Percentiles rank a stretch among this genome's conserved stretches.
Evolutionary conservation across 345 rosid species (phyloP).

Genomic region (Populus euphratica): DNA sequence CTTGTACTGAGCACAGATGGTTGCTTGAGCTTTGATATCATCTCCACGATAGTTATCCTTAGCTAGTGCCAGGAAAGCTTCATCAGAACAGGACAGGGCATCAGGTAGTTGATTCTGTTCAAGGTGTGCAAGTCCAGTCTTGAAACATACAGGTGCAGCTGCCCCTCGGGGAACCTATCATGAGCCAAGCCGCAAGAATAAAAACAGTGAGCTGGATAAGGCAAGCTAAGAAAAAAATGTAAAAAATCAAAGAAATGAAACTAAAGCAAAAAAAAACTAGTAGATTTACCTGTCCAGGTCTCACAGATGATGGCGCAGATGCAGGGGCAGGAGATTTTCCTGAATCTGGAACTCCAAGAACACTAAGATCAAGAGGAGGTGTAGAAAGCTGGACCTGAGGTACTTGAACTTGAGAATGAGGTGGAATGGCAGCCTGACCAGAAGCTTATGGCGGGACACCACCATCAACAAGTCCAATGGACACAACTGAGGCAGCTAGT

Average conservation of each 20-base stretch:
- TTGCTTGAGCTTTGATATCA: conserved; percentile 94
- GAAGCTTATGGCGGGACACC: conserved; percentile 75
- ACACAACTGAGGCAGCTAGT: conserved; percentile 43
- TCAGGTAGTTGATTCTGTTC: conserved; percentile 98
- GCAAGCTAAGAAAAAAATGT: neutral
- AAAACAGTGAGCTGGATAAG: neutral
- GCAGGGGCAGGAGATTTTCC: conserved; percentile 58
- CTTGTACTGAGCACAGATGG: conserved; percentile 97
- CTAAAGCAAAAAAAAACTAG: neutral
- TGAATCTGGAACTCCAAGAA: conserved; percentile 75
- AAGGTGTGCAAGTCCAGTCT: conserved; percentile 91
- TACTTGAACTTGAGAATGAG: conserved; percentile 44
- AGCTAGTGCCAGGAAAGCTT: conserved; percentile 94
- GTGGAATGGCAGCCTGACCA: conserved; percentile 33
- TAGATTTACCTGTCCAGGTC: conserved; percentile 83
- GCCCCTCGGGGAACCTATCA: conserved; percentile 94
- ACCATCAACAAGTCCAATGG: conserved; percentile 79
- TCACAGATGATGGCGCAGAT: conserved; percentile 63
- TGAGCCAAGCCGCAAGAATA: neutral
- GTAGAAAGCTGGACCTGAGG: conserved; percentile 48
- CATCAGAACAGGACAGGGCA: conserved; percentile 92
- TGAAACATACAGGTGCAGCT: conserved; percentile 84
- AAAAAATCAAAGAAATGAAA: neutral
- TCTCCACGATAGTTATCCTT: conserved; percentile 96
- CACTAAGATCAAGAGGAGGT: conserved; percentile 91